phyloP scores from a whole-genome alignment of 2,329 filamentous ascomycete species.

The Pezicula carpinea region DNA sequence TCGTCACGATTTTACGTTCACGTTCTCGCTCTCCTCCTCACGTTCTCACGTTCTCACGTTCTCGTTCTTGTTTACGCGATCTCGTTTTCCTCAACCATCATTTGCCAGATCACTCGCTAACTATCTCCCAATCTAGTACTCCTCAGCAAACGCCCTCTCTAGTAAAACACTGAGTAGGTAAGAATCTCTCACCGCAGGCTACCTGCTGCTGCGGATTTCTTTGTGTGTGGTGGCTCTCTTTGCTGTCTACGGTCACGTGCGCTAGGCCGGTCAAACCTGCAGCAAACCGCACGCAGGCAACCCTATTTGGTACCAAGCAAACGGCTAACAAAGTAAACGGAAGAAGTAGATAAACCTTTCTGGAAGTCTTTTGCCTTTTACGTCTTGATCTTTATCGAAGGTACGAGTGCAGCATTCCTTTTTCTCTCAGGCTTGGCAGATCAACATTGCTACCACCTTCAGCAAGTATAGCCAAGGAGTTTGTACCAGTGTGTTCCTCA shows the following conservation, averaged over 20 bases:
- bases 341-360: too few relatives aligned
- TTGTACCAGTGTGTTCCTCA: background rate
- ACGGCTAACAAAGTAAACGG: slow-evolving; percentile 8
- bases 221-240: slow-evolving; percentile 4
- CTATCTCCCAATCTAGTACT: too few relatives aligned
- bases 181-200: background rate
- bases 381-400: too few relatives aligned
- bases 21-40: too few relatives aligned
- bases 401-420: too few relatives aligned
- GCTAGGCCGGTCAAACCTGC: slow-evolving; percentile 16
- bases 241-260: slow-evolving; percentile 12
- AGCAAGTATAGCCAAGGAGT: slow-evolving; percentile 16
- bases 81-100: too few relatives aligned
- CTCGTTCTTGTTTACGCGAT: too few relatives aligned
- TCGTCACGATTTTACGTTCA: too few relatives aligned
- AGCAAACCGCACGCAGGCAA: slow-evolving; percentile 11
- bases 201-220: too few relatives aligned
- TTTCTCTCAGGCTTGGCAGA: background rate
- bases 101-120: too few relatives aligned
- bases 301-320: slow-evolving; percentile 19
- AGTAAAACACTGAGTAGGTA: background rate
- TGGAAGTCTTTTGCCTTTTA: too few relatives aligned
- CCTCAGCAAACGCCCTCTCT: background rate
- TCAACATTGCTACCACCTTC: slow-evolving; percentile 5
- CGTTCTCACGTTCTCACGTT: too few relatives aligned